These are phyloP conservation scores for Raffaelea arxii DNA, from an alignment of 2,329 filamentous ascomycete species.

Conservation along the genomic window DNA sequence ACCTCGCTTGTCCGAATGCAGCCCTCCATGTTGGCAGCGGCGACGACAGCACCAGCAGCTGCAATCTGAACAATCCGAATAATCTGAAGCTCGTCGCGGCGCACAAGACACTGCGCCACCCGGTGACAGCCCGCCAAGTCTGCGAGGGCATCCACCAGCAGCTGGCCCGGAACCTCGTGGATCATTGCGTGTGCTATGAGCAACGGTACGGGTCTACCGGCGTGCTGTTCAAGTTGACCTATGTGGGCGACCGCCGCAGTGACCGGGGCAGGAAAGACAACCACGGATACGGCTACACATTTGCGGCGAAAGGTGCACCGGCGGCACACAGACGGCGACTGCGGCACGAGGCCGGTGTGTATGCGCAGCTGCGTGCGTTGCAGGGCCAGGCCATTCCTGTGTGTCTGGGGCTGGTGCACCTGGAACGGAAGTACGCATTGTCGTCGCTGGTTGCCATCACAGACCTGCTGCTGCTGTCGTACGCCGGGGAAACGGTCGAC, in stretches of 20 bases:
- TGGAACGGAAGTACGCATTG: constrained; percentile 4
- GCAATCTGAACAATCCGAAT: too few relatives aligned
- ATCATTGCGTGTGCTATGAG: constrained; percentile 1
- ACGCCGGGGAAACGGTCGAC: constrained; percentile 2
- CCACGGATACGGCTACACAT: constrained; percentile 11
- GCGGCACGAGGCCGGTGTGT: constrained; percentile 3
- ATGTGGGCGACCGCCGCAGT: too few relatives aligned
- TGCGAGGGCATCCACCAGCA: neutral
- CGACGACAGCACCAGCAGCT: too few relatives aligned
- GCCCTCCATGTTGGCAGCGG: too few relatives aligned
- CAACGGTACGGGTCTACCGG: constrained; percentile 4
- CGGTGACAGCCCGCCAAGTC: neutral
- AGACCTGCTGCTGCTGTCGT: constrained; percentile 11
- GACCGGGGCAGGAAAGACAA: too few relatives aligned
- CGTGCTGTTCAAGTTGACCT: constrained; percentile 11
- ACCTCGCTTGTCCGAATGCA: too few relatives aligned
- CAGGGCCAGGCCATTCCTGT: constrained; percentile 11
- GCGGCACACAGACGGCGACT: neutral
- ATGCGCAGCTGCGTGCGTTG: constrained; percentile 3
- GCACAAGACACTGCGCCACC: neutral
- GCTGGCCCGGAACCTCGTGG: neutral
- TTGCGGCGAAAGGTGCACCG: constrained; percentile 9
- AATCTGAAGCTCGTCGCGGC: neutral
- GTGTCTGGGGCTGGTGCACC: constrained; percentile 8
- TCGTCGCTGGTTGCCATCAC: constrained; percentile 2